Conservation (phyloP, 805 yeast species). For the Jamesozyma hellenica region DNA sequence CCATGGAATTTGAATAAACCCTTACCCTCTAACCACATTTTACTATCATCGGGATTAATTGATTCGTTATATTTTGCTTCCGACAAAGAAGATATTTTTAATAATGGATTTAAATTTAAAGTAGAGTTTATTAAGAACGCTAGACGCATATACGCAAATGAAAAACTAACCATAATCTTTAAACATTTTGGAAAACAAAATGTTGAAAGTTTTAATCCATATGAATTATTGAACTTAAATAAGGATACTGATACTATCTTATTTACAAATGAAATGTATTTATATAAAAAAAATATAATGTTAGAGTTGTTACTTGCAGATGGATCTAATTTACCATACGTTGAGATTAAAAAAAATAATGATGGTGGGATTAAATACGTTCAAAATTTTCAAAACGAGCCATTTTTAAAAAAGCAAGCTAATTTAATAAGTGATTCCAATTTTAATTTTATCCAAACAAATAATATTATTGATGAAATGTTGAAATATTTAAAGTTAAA, state of each 20-base stretch:
- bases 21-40: conserved; percentile 19
- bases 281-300: conserved; percentile 5
- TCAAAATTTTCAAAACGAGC: not conserved
- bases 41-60: conserved; percentile 42
- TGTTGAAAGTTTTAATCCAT: not conserved
- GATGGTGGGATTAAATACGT: not conserved
- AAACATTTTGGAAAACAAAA: not conserved
- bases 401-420: not conserved
- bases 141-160: not conserved
- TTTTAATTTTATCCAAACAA: not conserved
- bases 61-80: conserved; percentile 32
- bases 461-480: conserved; percentile 4
- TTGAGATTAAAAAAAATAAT: not conserved
- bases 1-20: not conserved
- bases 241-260: not conserved
- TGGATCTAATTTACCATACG: conserved; percentile 1
- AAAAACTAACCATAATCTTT: not conserved
- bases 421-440: not conserved
- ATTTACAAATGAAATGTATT: conserved; percentile 11
- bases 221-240: not conserved
- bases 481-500: conserved; percentile 12
- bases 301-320: conserved; percentile 9
- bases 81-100: conserved; percentile 16
- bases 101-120: conserved; percentile 27
- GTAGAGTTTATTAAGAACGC: conserved; percentile 31